Base-by-base conservation (phyloP, 345 rosid genomes). In the Eucalyptus curtisii region DNA sequence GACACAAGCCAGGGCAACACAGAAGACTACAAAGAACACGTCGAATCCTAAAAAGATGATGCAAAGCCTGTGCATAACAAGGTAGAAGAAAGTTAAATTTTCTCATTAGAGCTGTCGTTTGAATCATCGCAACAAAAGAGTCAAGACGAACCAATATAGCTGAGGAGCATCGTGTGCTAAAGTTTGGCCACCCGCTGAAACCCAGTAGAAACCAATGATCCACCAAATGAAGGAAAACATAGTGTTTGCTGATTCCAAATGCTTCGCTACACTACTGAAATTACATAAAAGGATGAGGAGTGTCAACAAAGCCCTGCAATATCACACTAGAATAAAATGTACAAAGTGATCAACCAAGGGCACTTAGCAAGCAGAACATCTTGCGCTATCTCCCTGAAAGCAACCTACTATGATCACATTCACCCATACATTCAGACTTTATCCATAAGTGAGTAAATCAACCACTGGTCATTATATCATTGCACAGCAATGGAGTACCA, bases 121-220 rank as follows among this genome's bases (percentile, higher is more conserved):
- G 8, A 57, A 25, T 44, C 37, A 68, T 15, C 7, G 17, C 25
- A 42, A 42, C 31, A 48, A 49, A 85, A 81, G 82, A 44, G 52
- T 31, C 44, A 57, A 40, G 79, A 89, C 97, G 88, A 91, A 96
- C 99, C 99, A 98, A 92, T 97, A 98, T 88, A 98, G 97, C 92
- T 93, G 97, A 6, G 96, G 97, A 89, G 98, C 95, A 87, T 87
- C 92, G 59, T 71, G 94, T 53, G 97, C 95, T 92, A 98, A 91
- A 66, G 91, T 88, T 92, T 96, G 97, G 88, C 96, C 97, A 90
- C 98, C 98, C 33, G 97, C 97, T 88, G 99, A 97, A 79, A 98
- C 96, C 99, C 99, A 97, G 91, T 97, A 98, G 93, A 97, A 98
- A 53, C 99, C 99, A 93, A 97, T 93, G 95, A 97, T 96, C 99